These are phyloP conservation scores for Microthlaspi erraticum DNA, from an alignment of 345 rosid species.

Conservation along the genomic window DNA sequence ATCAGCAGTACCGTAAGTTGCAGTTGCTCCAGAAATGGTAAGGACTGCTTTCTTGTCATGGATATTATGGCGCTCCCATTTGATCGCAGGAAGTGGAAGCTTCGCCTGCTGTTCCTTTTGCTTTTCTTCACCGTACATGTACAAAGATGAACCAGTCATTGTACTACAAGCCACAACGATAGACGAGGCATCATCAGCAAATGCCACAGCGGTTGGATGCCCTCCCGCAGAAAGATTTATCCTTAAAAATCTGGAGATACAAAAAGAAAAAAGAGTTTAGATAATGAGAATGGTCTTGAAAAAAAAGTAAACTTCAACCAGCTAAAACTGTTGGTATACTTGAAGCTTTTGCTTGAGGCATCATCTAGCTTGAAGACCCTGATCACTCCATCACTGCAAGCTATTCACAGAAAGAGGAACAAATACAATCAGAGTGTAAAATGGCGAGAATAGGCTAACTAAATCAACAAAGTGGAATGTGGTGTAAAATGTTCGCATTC, in stretches of 20 bases:
- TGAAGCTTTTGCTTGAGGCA: conserved; percentile 94
- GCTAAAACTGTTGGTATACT: conserved; percentile 50
- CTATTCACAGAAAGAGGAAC: conserved; percentile 54
- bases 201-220: conserved; percentile 78
- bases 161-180: conserved; percentile 74
- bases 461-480: conserved; percentile 5
- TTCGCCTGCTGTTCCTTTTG: conserved; percentile 66
- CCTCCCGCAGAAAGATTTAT: conserved; percentile 89
- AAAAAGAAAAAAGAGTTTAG: neutral
- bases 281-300: conserved; percentile 2
- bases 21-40: conserved; percentile 70
- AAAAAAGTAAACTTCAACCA: neutral
- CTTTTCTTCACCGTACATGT: conserved; percentile 91
- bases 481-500: no score
- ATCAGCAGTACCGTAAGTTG: conserved; percentile 88
- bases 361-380: conserved; percentile 92
- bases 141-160: conserved; percentile 69
- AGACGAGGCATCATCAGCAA: conserved; percentile 79
- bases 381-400: conserved; percentile 85
- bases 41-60: conserved; percentile 68
- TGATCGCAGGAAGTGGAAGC: conserved; percentile 83
- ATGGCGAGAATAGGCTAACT: neutral
- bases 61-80: conserved; percentile 84
- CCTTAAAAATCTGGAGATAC: conserved; percentile 65
- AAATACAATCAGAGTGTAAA: conserved; percentile 17